These are phyloP conservation scores for Juglanconis juglandina DNA, from an alignment of 2,329 filamentous ascomycete genomes.

Conservation along the genomic window DNA sequence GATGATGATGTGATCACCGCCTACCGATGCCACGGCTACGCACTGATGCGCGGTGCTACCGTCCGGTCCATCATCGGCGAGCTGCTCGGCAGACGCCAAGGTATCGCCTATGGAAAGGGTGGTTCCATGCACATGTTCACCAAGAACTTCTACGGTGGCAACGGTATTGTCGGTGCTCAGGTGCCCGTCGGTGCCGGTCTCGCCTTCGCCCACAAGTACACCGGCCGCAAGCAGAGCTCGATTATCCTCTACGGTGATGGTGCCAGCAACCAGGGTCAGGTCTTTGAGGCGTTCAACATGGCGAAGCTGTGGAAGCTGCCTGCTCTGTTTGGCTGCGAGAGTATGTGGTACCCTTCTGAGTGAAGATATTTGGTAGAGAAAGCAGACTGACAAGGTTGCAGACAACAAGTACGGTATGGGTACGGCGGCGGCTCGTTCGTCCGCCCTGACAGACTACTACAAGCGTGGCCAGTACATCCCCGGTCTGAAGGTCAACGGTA, in stretches of 20 bases:
- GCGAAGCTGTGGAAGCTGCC: constrained; percentile 98
- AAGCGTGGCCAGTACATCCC: constrained; percentile 99
- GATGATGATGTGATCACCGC: constrained; percentile 94
- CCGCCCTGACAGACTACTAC: constrained; percentile 98
- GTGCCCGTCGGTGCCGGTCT: constrained; percentile 95
- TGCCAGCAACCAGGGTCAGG: constrained; percentile 98
- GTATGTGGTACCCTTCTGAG: constrained; percentile 51
- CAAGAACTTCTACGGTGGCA: constrained; percentile 96
- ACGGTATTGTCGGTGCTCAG: constrained; percentile 98
- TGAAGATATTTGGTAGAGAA: not conserved
- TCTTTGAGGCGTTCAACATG: constrained; percentile 99
- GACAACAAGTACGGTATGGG: constrained; percentile 99
- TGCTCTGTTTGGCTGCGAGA: constrained; percentile 95
- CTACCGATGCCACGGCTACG: constrained; percentile 98
- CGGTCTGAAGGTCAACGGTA: constrained; percentile 98
- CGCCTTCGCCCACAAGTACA: constrained; percentile 96
- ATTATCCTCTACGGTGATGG: constrained; percentile 95
- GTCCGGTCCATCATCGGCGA: constrained; percentile 94
- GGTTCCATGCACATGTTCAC: constrained; percentile 99
- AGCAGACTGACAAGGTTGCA: constrained; percentile 37
- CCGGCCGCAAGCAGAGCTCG: constrained; percentile 77
- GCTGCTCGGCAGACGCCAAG: constrained; percentile 88
- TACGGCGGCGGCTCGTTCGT: constrained; percentile 89
- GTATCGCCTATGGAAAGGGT: constrained; percentile 98
- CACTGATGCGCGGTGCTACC: constrained; percentile 88